Conservation (phyloP, 2,329 filamentous ascomycete species). For the Penicillium rolfsii region DNA sequence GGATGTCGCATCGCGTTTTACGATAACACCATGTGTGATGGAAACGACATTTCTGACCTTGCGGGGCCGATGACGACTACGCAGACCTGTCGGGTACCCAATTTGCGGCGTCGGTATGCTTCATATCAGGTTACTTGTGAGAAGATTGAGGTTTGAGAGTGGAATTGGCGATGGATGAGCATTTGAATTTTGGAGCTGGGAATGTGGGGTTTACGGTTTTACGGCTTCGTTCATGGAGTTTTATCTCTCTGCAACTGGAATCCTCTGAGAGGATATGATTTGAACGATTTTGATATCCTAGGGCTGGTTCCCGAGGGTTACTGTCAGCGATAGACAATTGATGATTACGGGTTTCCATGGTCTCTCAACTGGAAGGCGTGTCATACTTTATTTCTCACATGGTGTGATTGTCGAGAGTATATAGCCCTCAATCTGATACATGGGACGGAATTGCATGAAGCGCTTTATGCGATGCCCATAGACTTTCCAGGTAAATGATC, state of each 20-base stretch:
- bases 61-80: conserved; percentile 16
- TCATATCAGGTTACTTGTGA: conserved; percentile 31
- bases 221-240: not conserved
- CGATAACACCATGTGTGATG: conserved; percentile 34
- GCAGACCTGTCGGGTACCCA: conserved; percentile 20
- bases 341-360: not conserved
- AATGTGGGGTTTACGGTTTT: not conserved
- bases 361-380: not conserved
- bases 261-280: not conserved
- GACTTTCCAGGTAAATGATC: not conserved
- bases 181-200: not conserved
- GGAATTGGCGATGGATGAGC: not conserved
- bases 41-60: conserved; percentile 21
- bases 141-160: conserved; percentile 9
- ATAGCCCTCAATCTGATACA: not conserved
- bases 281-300: not conserved
- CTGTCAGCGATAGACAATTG: not conserved
- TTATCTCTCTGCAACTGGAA: not conserved
- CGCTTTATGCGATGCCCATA: not conserved
- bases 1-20: conserved; percentile 30
- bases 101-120: conserved; percentile 20
- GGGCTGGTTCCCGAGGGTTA: conserved; percentile 2
- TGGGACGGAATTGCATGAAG: not conserved
- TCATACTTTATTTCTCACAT: not conserved
- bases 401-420: not conserved